Base-by-base conservation (phyloP, 805 yeast species). In the Kuraishia floccosa region DNA sequence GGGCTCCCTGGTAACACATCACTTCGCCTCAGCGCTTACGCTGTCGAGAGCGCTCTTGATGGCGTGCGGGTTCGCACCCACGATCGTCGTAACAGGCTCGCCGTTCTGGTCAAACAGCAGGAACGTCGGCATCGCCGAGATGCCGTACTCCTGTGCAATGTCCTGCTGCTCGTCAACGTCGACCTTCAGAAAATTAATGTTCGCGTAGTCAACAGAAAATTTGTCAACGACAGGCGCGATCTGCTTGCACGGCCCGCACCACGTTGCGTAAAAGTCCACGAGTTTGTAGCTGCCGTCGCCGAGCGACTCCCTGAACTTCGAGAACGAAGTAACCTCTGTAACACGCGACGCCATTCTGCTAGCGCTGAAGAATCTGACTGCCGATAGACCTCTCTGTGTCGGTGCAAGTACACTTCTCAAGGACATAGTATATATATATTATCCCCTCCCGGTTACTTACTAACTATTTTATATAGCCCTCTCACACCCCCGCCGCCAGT, bases 201-300 rank as follows among this genome's bases (percentile, higher is more conserved):
- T 53, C 17, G 56, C 44, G 30, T 56, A 50, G 33, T 60, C 56
- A 14, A 65, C 64, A 17, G 65, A 56, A 36, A 61, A 49, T 24
- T 51, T 49, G 27, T 58, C 65, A 27, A 75, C 49, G 14, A 69
- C 49, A 11, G 85, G 85, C 3, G 77, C 63, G 43, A 77, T 65
- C n/a, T 78, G 78, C 42, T 71, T 74, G 44, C 85, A 77, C n/a
- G 85, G 85, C 6, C 78, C 83, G 52, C 85, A 77, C 85, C 85
- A 77, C 8, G 73, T 67, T 20, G 85, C 84, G 50, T 65, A 73
- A 49, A 76, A 77, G 47, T 77, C 84, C 30, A 76, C 67, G 76
- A 58, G 23, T 7, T 19, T 19, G 22, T 19, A 19, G 9, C 22
- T 10, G 7, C 10, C 22, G 22, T 19, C 50, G 10, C 48, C 37